Conservation (phyloP, 2,329 filamentous ascomycete species). For the Orbilia brochopaga region DNA sequence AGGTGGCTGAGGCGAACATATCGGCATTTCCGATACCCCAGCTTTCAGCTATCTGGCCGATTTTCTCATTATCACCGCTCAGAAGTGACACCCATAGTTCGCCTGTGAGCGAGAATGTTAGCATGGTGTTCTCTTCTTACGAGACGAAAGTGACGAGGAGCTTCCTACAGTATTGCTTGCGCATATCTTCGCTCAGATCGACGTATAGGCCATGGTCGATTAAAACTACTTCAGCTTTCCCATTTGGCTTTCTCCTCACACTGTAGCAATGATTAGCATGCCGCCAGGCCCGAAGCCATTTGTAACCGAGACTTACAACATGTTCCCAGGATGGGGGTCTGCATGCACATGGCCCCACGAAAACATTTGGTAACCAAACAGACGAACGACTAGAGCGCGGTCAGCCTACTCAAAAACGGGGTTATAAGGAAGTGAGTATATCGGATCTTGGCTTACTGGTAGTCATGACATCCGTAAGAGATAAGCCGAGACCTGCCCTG, state of each 20-base stretch:
- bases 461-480: conserved; percentile 85
- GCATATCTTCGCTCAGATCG: conserved; percentile 81
- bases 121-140: neutral
- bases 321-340: conserved; percentile 90
- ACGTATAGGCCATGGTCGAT: conserved; percentile 98
- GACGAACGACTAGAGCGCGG: conserved; percentile 66
- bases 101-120: conserved; percentile 31
- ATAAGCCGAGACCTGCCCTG: conserved; percentile 79
- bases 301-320: conserved; percentile 65
- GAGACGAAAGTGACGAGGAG: neutral
- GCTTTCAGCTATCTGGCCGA: conserved; percentile 71
- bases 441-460: conserved; percentile 69
- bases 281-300: neutral
- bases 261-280: conserved; percentile 5
- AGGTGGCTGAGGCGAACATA: conserved; percentile 86
- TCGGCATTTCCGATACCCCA: conserved; percentile 93
- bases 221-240: conserved; percentile 81
- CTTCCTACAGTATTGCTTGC: conserved; percentile 74
- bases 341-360: conserved; percentile 95
- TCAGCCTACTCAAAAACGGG: neutral
- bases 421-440: neutral
- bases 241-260: conserved; percentile 77
- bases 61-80: conserved; percentile 86
- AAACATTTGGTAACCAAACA: conserved; percentile 98
- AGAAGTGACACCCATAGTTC: conserved; percentile 91